Evolutionary conservation across 2,329 filamentous ascomycete species (phyloP).

Genomic region (Rugonectria rugulosa): DNA sequence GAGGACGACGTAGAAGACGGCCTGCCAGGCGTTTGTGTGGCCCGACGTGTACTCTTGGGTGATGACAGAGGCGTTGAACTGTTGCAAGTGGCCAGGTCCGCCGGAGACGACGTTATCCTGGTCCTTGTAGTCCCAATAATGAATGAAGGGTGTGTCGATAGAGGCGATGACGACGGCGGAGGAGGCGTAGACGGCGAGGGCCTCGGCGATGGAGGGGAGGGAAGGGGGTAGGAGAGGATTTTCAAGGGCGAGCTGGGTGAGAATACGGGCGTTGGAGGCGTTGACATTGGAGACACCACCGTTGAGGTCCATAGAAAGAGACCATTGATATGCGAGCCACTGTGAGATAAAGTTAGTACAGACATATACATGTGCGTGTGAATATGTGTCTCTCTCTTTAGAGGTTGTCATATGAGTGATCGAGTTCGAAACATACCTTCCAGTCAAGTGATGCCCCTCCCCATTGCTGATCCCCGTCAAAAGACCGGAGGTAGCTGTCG

Average conservation of each 20-base stretch:
- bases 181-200: slow-evolving; percentile 73
- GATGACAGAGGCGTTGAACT: slow-evolving; percentile 69
- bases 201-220: slow-evolving; percentile 76
- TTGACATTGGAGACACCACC: slow-evolving; percentile 62
- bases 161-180: slow-evolving; percentile 70
- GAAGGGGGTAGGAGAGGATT: slow-evolving; percentile 52
- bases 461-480: slow-evolving; percentile 40
- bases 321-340: slow-evolving; percentile 63
- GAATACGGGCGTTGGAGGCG: slow-evolving; percentile 64
- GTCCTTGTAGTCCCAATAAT: slow-evolving; percentile 57
- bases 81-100: slow-evolving; percentile 55
- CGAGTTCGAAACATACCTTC: slow-evolving; percentile 43
- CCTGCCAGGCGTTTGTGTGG: slow-evolving; percentile 66
- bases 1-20: slow-evolving; percentile 72
- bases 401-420: not conserved
- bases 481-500: slow-evolving; percentile 61
- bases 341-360: slow-evolving; percentile 23
- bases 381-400: too few relatives aligned
- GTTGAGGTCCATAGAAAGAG: slow-evolving; percentile 61
- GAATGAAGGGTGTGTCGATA: slow-evolving; percentile 66
- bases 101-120: slow-evolving; percentile 45
- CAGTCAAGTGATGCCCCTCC: slow-evolving; percentile 55
- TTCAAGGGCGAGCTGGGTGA: slow-evolving; percentile 59
- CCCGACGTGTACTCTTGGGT: slow-evolving; percentile 76
- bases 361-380: not conserved